Evolutionary conservation across 129 eudicot genomes (phyloP).

Genomic region (Tagetes erecta): DNA sequence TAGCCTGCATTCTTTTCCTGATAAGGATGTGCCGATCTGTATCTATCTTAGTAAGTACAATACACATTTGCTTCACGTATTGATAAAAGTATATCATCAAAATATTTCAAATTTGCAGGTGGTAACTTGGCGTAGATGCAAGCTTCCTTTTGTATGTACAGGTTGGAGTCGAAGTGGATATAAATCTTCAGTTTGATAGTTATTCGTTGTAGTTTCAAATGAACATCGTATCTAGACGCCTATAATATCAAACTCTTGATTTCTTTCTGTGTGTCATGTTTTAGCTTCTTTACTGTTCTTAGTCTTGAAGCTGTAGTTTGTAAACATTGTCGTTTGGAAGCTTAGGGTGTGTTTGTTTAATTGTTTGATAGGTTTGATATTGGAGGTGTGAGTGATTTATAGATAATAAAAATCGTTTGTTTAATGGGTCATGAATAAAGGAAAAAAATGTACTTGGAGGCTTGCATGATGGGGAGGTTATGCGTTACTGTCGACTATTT

Average conservation of each 20-base stretch:
- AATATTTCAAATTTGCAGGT: constrained; percentile 33
- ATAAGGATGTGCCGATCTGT: background rate
- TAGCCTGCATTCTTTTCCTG: constrained; percentile 12
- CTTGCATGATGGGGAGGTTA: too few relatives aligned
- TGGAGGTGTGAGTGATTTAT: background rate
- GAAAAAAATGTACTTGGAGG: background rate
- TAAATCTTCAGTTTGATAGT: constrained; percentile 22
- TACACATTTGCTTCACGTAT: constrained; percentile 3
- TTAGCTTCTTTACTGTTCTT: constrained; percentile 18
- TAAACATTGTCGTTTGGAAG: constrained; percentile 10
- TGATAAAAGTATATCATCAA: background rate
- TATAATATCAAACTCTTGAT: constrained; percentile 14
- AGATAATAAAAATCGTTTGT: background rate
- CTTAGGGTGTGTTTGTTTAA: constrained; percentile 16
- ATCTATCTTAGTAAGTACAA: background rate
- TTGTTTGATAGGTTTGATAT: constrained; percentile 2
- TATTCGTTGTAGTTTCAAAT: constrained; percentile 23
- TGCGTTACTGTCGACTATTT: too few relatives aligned
- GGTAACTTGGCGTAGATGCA: constrained; percentile 19
- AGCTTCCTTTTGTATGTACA: constrained; percentile 35
- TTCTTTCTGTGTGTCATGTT: constrained; percentile 19
- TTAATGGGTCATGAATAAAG: background rate
- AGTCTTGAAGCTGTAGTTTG: constrained; percentile 16
- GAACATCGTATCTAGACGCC: constrained; percentile 18
- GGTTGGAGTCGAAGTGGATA: constrained; percentile 30